These are phyloP conservation scores for Candida yuanshanica DNA, from an alignment of 805 yeast species.

Conservation along the genomic window DNA sequence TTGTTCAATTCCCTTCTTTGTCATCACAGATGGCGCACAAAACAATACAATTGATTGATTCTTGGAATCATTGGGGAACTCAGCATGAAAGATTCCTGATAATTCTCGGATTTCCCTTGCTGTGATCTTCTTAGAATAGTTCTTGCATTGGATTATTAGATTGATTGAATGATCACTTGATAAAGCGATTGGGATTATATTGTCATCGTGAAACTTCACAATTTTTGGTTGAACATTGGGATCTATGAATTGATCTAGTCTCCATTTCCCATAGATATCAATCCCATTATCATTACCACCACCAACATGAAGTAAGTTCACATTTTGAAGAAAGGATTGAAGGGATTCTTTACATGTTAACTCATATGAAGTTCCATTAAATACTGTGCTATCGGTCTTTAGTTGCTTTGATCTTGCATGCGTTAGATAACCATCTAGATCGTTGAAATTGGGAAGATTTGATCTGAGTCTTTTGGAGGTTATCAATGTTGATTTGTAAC, in stretches of 20 bases:
- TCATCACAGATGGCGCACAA: slow-evolving; percentile 18
- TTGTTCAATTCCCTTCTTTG: slow-evolving; percentile 19
- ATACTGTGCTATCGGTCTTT: slow-evolving; percentile 17
- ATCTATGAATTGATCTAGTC: slow-evolving; percentile 2
- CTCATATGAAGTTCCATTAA: slow-evolving; percentile 23
- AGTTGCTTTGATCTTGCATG: slow-evolving; percentile 15
- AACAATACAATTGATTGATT: slow-evolving; percentile 16
- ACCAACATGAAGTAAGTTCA: slow-evolving; percentile 14
- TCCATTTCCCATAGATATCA: slow-evolving; percentile 21
- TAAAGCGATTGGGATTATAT: background rate
- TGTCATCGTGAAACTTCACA: background rate
- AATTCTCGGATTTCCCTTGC: slow-evolving; percentile 24
- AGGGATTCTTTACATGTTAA: slow-evolving; percentile 14
- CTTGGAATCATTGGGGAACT: slow-evolving; percentile 10
- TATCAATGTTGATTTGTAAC: background rate
- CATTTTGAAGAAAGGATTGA: slow-evolving; percentile 2
- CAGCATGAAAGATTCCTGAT: slow-evolving; percentile 18
- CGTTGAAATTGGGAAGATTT: background rate
- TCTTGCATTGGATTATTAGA: slow-evolving; percentile 22
- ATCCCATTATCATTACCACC: slow-evolving; percentile 23
- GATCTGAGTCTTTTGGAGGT: background rate
- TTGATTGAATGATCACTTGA: slow-evolving; percentile 6
- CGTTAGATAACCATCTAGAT: slow-evolving; percentile 8
- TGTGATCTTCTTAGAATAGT: slow-evolving; percentile 18
- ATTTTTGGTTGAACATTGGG: background rate